A percentile compares a stretch with the other conserved stretches of the same genome.
Conservation (phyloP, 2,329 filamentous ascomycete species). For the Beauveria australis region DNA sequence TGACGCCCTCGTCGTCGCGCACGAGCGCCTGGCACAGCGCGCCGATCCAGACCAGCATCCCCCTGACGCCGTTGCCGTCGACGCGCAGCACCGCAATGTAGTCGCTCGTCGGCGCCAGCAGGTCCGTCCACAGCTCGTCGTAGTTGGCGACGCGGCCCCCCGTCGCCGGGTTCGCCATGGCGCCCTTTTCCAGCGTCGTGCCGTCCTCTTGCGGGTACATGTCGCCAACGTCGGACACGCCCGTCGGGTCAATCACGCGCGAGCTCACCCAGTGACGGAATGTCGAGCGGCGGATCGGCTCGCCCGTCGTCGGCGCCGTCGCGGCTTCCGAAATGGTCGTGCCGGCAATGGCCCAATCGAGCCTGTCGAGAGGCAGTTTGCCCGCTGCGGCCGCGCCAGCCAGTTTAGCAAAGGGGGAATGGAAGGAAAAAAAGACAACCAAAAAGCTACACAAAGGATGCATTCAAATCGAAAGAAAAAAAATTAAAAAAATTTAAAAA, state of each 20-base stretch:
- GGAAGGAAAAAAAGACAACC: too few species aligned
- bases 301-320: conserved; percentile 19
- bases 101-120: conserved; percentile 21
- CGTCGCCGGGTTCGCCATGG: conserved; percentile 50
- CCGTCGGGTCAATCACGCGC: conserved; percentile 30
- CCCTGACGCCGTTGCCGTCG: conserved; percentile 26
- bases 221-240: conserved; percentile 45
- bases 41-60: conserved; percentile 46
- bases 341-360: conserved; percentile 62
- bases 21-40: conserved; percentile 48
- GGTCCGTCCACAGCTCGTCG: conserved; percentile 58
- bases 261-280: conserved; percentile 57
- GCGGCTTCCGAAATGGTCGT: conserved; percentile 31
- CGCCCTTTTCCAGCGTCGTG: conserved; percentile 46
- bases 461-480: too few species aligned
- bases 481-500: too few species aligned
- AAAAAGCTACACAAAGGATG: too few species aligned
- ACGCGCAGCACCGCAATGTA: conserved; percentile 33
- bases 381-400: background rate
- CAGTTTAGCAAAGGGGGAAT: too few species aligned
- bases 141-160: conserved; percentile 45
- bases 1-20: conserved; percentile 32
- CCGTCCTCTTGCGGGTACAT: conserved; percentile 38
- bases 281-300: conserved; percentile 25
- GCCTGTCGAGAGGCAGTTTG: conserved; percentile 18